These are phyloP conservation scores for Brassica carinata DNA, from an alignment of 345 rosid species.

Conservation along the genomic window DNA sequence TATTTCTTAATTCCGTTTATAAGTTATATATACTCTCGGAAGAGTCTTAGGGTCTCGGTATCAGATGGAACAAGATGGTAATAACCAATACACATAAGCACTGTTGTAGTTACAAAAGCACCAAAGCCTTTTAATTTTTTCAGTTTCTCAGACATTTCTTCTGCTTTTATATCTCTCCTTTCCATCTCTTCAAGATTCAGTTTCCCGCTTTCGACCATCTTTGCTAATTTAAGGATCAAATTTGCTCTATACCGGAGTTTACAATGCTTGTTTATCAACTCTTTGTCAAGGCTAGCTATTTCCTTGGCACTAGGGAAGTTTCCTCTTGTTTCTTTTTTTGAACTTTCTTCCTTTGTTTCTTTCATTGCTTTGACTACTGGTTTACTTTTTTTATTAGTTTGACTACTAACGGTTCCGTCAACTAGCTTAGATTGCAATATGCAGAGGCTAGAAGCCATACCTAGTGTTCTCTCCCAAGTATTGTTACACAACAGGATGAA, in stretches of 20 bases:
- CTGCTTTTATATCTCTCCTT: background rate
- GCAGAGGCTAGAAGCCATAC: slow-evolving; percentile 54
- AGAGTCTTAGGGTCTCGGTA: slow-evolving; percentile 49
- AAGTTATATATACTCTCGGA: slow-evolving; percentile 38
- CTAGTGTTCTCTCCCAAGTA: slow-evolving; percentile 47
- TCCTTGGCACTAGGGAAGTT: slow-evolving; percentile 55
- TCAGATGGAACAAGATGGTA: slow-evolving; percentile 52
- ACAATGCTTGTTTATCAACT: slow-evolving; percentile 31
- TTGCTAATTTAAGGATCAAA: slow-evolving; percentile 37
- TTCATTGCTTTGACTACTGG: background rate
- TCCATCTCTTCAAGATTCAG: slow-evolving; percentile 35
- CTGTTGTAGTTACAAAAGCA: slow-evolving; percentile 42
- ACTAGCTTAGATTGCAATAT: slow-evolving; percentile 37
- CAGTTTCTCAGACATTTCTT: background rate
- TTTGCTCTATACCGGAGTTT: slow-evolving; percentile 54
- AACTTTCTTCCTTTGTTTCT: background rate
- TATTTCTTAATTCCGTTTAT: too few relatives aligned
- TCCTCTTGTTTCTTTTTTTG: background rate
- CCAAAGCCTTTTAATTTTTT: slow-evolving; percentile 47
- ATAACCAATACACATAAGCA: slow-evolving; percentile 53
- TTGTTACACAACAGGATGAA: slow-evolving; percentile 52
- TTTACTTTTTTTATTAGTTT: slow-evolving; percentile 3
- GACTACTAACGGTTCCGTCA: background rate
- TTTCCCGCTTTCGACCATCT: slow-evolving; percentile 28
- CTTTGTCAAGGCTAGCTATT: slow-evolving; percentile 32